Conservation (phyloP, 768 basidiomycete genomes). For the Boletus barrowsii region DNA sequence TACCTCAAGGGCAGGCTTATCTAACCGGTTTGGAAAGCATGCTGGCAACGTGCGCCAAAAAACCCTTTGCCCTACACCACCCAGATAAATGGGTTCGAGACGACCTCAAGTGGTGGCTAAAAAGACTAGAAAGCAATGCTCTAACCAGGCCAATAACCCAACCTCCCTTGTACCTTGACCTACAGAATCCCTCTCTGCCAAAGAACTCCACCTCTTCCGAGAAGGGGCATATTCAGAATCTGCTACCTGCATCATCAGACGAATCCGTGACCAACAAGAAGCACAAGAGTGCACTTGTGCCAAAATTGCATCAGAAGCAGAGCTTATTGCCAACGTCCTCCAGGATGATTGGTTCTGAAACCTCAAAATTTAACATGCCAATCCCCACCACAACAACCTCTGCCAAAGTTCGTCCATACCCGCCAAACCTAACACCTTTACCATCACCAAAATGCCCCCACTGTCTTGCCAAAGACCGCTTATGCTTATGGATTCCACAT, state of each 20-base stretch:
- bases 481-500: not conserved
- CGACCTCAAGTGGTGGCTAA: not conserved
- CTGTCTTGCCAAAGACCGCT: not conserved
- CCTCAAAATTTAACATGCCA: not conserved
- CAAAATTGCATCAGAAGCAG: too few species aligned
- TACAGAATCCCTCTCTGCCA: not conserved
- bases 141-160: not conserved
- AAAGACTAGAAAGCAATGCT: not conserved
- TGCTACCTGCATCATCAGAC: too few species aligned
- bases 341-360: too few species aligned
- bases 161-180: not conserved
- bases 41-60: not conserved
- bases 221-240: too few species aligned
- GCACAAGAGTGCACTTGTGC: too few species aligned
- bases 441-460: not conserved
- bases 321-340: too few species aligned
- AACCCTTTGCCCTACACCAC: constrained; percentile 33
- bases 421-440: too few species aligned
- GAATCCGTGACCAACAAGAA: too few species aligned
- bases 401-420: not conserved
- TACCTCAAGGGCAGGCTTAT: constrained; percentile 35
- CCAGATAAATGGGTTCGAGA: not conserved
- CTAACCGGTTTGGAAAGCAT: constrained; percentile 25
- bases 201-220: not conserved
- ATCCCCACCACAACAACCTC: not conserved